These are phyloP conservation scores for Prosopis cineraria DNA, from an alignment of 306 rosid genomes.

Conservation along the genomic window DNA sequence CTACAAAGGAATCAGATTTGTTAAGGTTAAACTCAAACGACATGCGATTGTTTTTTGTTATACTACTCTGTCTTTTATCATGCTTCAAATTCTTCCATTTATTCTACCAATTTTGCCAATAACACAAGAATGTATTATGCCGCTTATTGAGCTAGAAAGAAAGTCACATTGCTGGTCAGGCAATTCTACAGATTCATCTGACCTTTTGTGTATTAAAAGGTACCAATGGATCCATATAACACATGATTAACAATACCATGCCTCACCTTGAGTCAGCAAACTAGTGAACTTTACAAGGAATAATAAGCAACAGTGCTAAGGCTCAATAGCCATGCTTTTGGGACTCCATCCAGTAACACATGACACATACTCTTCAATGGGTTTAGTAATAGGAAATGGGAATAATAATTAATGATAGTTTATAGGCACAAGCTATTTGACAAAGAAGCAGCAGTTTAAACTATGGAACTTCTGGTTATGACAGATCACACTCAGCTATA, in stretches of 20 bases:
- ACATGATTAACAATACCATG: conserved; percentile 5
- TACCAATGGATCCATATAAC: conserved; percentile 10
- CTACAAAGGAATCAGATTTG: neutral
- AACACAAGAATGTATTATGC: conserved; percentile 25
- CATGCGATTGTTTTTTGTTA: conserved; percentile 5
- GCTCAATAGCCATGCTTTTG: conserved; percentile 1
- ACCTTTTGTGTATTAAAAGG: neutral
- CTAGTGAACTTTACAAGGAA: conserved; percentile 14
- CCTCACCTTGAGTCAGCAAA: conserved; percentile 14
- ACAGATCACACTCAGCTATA: conserved; percentile 29
- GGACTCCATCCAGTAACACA: conserved; percentile 28
- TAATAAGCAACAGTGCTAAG: neutral
- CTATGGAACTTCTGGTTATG: conserved; percentile 23
- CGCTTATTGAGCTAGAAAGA: conserved; percentile 9
- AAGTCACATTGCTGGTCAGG: neutral
- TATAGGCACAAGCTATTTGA: neutral
- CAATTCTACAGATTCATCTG: conserved; percentile 14
- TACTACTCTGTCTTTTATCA: neutral
- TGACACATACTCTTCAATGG: neutral
- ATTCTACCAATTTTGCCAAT: conserved; percentile 1
- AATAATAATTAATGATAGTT: conserved; percentile 4
- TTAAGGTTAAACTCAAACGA: conserved; percentile 20
- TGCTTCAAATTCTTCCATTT: neutral
- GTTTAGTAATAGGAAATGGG: conserved; percentile 22
- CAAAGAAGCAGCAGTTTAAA: conserved; percentile 20